Base-by-base conservation (phyloP, 2,329 filamentous ascomycete genomes). In the Epichloe bromicola region DNA sequence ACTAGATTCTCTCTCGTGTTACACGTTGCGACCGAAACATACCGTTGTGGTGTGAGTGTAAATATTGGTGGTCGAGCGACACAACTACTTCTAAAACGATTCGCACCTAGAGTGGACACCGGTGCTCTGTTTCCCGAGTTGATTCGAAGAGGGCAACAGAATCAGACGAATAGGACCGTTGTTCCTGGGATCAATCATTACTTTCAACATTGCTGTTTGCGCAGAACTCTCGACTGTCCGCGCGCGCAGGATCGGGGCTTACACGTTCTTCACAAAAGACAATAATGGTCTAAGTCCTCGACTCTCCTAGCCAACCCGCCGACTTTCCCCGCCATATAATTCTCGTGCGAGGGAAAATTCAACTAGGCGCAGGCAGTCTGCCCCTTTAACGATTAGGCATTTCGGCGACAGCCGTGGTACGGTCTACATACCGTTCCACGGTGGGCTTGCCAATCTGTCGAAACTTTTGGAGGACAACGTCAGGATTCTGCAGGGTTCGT, bases 391-490 rank as follows among this genome's bases (percentile, higher is more conserved):
- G 19, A 43, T 15, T 57, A 57, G 53, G 59, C 60, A 61, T 56
- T 56, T 59, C 49, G 52, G 62, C 51, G 59, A 58, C 57, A 44
- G 55, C 59, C 65, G 62, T 66, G 63, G 61, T 61, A 65, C 63
- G 66, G 70, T 72, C 68, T 59, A 66, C 68, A 59, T 58, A 53
- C 61, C 62, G 65, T 70, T 62, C 59, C 63, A 69, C 66, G 61
- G 58, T 44, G 47, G 54, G 37, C 55, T 60, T 55, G 51, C 55
- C 54, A 47, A 54, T 54, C 52, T 55, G 53, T 54, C 44, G 46
- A 53, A 53, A 43, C 43, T 41, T 53, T 53, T 51, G 51, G 49
- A 56, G 50, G 50, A 51, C 43, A 34, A 42, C 46, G 42, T 43
- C 39, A 42, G 54, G 10, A 36, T 53, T 50, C 56, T 61, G 54